phyloP scores from a whole-genome alignment of 192 early-diverging fungal genomes.

The Ramicandelaber brevisporus region DNA sequence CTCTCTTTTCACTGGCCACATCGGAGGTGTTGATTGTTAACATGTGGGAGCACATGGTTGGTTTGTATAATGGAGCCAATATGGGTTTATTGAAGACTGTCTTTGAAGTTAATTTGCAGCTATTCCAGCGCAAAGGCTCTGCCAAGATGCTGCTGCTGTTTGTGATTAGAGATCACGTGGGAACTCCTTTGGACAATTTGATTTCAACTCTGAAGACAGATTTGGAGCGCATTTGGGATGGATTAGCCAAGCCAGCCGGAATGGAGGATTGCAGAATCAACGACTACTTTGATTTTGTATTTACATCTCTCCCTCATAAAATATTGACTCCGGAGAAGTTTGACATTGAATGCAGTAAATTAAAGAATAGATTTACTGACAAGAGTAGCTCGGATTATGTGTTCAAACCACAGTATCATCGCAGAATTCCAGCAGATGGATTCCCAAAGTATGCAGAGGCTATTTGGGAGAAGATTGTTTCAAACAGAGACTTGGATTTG shows the following conservation, averaged over 20 bases:
- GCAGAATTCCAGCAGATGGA: constrained; percentile 87
- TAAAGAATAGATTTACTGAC: constrained; percentile 55
- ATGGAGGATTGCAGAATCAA: constrained; percentile 43
- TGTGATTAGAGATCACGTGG: constrained; percentile 89
- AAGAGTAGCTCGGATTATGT: constrained; percentile 39
- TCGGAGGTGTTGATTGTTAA: constrained; percentile 90
- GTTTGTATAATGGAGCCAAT: constrained; percentile 96
- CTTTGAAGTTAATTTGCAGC: constrained; percentile 92
- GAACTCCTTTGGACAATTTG: constrained; percentile 65
- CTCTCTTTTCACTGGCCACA: constrained; percentile 88
- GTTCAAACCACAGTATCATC: constrained; percentile 65
- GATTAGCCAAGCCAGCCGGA: constrained; percentile 64
- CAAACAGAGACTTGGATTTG: constrained; percentile 88
- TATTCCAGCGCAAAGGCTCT: constrained; percentile 65
- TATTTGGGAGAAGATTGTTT: constrained; percentile 90
- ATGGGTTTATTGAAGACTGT: constrained; percentile 97
- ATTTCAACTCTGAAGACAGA: constrained; percentile 51
- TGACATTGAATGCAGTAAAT: constrained; percentile 29
- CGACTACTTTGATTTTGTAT: constrained; percentile 85
- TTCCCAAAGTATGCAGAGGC: constrained; percentile 73
- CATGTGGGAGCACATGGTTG: constrained; percentile 95
- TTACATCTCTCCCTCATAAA: constrained; percentile 78
- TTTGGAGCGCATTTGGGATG: constrained; percentile 75
- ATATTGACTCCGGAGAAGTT: constrained; percentile 62
- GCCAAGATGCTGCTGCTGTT: constrained; percentile 86